Evolutionary conservation across 2,329 filamentous ascomycete species (phyloP), one percentile per base, ranked within the genome.

Genomic region (Colletotrichum liaoningense): DNA sequence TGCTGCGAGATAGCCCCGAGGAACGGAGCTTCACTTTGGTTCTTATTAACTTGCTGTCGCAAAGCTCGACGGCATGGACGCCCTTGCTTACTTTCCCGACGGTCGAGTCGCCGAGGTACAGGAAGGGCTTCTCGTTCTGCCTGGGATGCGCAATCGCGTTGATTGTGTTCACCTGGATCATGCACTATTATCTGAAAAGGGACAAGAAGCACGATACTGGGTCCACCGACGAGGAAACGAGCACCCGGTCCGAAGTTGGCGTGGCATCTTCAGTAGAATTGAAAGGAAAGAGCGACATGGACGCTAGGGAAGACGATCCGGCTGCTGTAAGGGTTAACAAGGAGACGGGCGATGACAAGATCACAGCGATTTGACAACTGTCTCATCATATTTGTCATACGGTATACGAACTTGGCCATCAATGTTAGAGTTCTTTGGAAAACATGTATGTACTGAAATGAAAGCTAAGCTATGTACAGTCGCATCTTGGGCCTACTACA

Each of bases 1-100:
- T 70, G 8, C 38, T 66, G 6, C 42, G 62, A 3, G 67, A 66
- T 5, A 70, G 67, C 22, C 59, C 60, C 1, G 67, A 70, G 42
- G 67, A 70, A 30, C 67, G 67, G 7, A 66, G 60, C n/a, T 64
- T 70, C n/a, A 70, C 62, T 9, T 19, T 64, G 5, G 62, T 66
- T 4, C 59, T 70, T 11, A 70, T 70, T 28, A 66, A 64, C 22
- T 35, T 66, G 90, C 76, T 89, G 86, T 0, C 87, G 87, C 0
- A 90, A 88, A 87, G 2, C 81, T 89, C 35, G 86, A 89, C 63
- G 82, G 88, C 86, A 0, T 91, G 88, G 88, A 90, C 87, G 2
- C 86, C 85, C 2, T 75, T 90, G 5, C 76, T 90, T 3, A 84
- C 86, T 0, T 91, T 89, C 74, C 81, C 80, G 0, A 87, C 85